Percentiles rank a stretch among this genome's conserved stretches.
Conservation (phyloP, 2,329 filamentous ascomycete species). For the Xylaria sp. region DNA sequence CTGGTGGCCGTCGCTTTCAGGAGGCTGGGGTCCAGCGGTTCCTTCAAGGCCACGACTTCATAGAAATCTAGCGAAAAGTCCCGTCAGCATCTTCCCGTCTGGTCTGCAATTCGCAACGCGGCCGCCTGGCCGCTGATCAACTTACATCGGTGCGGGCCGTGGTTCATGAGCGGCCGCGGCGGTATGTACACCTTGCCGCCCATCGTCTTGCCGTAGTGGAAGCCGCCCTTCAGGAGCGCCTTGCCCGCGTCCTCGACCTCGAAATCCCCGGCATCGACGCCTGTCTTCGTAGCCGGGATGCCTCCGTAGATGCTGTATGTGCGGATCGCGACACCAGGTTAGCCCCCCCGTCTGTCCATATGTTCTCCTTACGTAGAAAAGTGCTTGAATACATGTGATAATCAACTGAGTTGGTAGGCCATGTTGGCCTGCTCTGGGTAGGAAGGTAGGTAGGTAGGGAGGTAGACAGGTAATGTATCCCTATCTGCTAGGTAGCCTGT, state of each 20-base stretch:
- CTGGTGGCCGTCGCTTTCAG: conserved; percentile 44
- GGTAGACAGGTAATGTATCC: too few relatives aligned
- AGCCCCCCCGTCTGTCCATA: too few relatives aligned
- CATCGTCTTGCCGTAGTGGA: conserved; percentile 49
- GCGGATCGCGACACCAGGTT: too few relatives aligned
- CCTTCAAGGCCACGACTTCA: conserved; percentile 50
- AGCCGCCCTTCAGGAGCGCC: conserved; percentile 45
- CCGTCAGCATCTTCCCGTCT: neutral
- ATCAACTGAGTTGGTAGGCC: too few relatives aligned
- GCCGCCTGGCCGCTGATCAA: neutral
- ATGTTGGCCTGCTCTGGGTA: too few relatives aligned
- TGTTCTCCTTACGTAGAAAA: too few relatives aligned
- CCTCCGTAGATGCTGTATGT: conserved; percentile 42
- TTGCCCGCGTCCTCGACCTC: conserved; percentile 32
- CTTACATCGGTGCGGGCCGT: conserved; percentile 55
- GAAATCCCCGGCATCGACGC: conserved; percentile 43
- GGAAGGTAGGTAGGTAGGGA: too few relatives aligned
- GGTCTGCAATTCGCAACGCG: neutral
- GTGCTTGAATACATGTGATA: too few relatives aligned
- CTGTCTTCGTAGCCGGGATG: conserved; percentile 41
- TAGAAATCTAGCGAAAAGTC: conserved; percentile 45
- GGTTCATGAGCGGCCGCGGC: conserved; percentile 51
- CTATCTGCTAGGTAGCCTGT: too few relatives aligned
- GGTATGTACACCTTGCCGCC: conserved; percentile 46
- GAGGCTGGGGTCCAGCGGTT: conserved; percentile 43